phyloP scores from a whole-genome alignment of 1,284 basidiomycete genomes.

The Fomes fomentarius region DNA sequence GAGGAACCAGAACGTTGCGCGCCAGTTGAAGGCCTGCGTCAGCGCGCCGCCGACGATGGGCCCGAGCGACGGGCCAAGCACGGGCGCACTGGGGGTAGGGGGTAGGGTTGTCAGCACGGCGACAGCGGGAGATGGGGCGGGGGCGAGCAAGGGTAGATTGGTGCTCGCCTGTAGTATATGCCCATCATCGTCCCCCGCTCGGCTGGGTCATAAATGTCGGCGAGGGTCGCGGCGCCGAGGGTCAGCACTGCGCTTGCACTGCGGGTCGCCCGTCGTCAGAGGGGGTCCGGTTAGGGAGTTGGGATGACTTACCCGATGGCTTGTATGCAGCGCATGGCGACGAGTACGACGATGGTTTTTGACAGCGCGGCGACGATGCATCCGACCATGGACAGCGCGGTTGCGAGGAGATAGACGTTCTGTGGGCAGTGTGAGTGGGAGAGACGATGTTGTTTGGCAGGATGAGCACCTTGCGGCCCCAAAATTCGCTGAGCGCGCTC shows the following conservation, averaged over 20 bases:
- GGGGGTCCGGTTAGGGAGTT: background rate
- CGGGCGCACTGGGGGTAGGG: conserved; percentile 30
- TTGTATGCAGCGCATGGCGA: conserved; percentile 75
- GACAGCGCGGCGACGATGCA: conserved; percentile 69
- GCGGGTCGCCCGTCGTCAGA: background rate
- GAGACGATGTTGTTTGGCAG: too few species aligned
- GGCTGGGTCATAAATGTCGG: conserved; percentile 80
- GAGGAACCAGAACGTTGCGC: conserved; percentile 83
- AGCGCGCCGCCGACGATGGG: conserved; percentile 76
- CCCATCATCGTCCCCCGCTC: conserved; percentile 85
- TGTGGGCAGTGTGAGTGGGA: too few species aligned
- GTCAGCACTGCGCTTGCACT: conserved; percentile 79
- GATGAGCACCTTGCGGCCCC: conserved; percentile 70
- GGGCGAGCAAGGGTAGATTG: too few species aligned
- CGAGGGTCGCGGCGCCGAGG: conserved; percentile 81
- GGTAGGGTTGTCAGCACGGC: conserved; percentile 41
- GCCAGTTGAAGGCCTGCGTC: conserved; percentile 74
- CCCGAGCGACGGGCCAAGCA: conserved; percentile 63
- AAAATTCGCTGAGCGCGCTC: conserved; percentile 77
- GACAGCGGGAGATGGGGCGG: background rate
- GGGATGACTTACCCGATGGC: conserved; percentile 60
- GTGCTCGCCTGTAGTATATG: conserved; percentile 59
- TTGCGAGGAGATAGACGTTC: conserved; percentile 71
- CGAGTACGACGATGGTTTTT: conserved; percentile 68
- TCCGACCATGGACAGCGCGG: conserved; percentile 63